Evolutionary conservation across 495 filamentous ascomycete species (phyloP).

Genomic region (Halenospora varia): DNA sequence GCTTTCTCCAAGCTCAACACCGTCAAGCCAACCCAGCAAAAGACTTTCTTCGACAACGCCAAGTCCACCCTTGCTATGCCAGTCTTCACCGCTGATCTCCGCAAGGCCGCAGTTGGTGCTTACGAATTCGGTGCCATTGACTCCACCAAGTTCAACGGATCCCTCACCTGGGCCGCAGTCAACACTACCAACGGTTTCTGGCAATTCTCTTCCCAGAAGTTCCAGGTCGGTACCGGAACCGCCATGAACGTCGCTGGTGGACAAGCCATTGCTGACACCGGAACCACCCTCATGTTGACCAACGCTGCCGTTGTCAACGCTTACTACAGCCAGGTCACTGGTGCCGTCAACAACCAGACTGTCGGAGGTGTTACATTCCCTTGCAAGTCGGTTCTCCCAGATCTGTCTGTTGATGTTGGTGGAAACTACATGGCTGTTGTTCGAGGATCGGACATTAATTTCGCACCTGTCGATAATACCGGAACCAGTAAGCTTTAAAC

Average conservation of each 20-base stretch:
- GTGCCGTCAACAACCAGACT: conserved; percentile 44
- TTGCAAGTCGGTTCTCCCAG: conserved; percentile 57
- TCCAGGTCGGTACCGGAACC: conserved; percentile 42
- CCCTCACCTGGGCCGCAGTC: conserved; percentile 60
- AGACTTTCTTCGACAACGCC: conserved; percentile 83
- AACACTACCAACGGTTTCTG: conserved; percentile 69
- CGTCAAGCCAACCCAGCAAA: conserved; percentile 63
- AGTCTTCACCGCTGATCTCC: conserved; percentile 70
- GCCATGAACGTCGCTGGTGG: conserved; percentile 34
- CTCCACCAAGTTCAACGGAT: conserved; percentile 56
- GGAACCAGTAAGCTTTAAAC: conserved; percentile 29
- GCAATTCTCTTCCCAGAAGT: conserved; percentile 60
- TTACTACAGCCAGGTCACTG: conserved; percentile 61
- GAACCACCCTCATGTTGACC: conserved; percentile 69
- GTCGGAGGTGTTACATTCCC: conserved; percentile 65
- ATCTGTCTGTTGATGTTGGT: conserved; percentile 61
- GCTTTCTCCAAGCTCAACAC: conserved; percentile 73
- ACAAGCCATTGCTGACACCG: conserved; percentile 68
- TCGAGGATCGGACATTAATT: conserved; percentile 64
- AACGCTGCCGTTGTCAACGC: conserved; percentile 52
- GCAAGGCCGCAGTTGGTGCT: conserved; percentile 53
- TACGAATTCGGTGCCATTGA: conserved; percentile 81
- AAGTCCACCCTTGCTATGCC: conserved; percentile 58
- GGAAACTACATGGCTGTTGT: conserved; percentile 54
- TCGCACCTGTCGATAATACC: conserved; percentile 47